Percentiles rank a stretch among this genome's conserved stretches.
Conservation (phyloP, 2,329 filamentous ascomycete species). For the Rugonectria rugulosa region DNA sequence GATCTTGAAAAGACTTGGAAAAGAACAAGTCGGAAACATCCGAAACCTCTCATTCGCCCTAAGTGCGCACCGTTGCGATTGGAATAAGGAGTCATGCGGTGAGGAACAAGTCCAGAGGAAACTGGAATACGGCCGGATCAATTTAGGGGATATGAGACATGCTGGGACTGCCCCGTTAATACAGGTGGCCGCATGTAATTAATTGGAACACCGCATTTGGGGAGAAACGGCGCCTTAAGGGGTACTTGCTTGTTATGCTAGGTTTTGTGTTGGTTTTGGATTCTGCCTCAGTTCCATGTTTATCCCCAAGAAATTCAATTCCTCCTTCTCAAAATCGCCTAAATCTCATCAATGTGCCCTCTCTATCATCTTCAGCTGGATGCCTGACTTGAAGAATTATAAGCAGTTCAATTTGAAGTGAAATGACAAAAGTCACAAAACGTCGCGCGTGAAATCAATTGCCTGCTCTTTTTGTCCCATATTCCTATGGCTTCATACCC, state of each 20-base stretch:
- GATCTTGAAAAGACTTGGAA: too few species aligned
- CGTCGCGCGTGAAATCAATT: slow-evolving; percentile 28
- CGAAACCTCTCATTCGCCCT: background rate
- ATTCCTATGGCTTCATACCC: slow-evolving; percentile 25
- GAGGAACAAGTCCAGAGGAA: slow-evolving; percentile 2
- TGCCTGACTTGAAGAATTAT: too few species aligned
- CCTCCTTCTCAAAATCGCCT: too few species aligned
- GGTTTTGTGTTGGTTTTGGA: background rate
- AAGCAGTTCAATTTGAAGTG: too few species aligned
- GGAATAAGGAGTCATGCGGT: slow-evolving; percentile 8
- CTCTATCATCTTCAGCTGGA: too few species aligned
- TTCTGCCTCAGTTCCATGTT: background rate
- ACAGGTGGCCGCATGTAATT: background rate
- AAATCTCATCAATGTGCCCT: too few species aligned
- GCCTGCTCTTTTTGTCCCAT: slow-evolving; percentile 32
- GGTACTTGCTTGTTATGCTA: background rate
- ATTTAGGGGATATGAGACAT: slow-evolving; percentile 12
- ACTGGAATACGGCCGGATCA: slow-evolving; percentile 5
- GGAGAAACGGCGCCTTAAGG: background rate
- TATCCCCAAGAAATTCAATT: slow-evolving; percentile 1
- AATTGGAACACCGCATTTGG: background rate
- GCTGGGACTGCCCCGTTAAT: slow-evolving; percentile 1
- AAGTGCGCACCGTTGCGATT: background rate
- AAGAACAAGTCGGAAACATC: too few species aligned
- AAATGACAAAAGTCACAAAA: background rate